phyloP scores from a whole-genome alignment of 106 monocot species.

The Phalaenopsis equestris region DNA sequence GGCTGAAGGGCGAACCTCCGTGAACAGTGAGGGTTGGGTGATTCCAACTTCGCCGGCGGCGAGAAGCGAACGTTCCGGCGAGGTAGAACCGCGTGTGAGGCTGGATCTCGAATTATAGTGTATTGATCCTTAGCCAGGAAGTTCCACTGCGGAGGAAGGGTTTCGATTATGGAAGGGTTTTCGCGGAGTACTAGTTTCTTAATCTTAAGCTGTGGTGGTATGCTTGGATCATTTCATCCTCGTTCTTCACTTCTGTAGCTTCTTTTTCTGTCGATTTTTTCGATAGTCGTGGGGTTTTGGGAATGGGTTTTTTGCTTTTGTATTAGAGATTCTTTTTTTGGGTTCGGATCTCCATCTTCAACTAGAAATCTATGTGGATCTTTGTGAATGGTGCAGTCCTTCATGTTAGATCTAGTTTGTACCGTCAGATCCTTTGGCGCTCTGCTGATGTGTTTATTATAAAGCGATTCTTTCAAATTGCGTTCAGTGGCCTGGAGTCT shows the following conservation, averaged over 20 bases:
- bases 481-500: not conserved
- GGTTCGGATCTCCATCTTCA: not conserved
- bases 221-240: not conserved
- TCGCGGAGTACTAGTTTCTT: not conserved
- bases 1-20: not conserved
- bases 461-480: not conserved
- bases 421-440: not conserved
- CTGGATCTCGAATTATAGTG: not conserved
- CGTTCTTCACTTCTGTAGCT: not conserved
- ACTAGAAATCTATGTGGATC: not conserved
- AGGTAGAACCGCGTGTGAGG: not conserved
- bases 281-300: not conserved
- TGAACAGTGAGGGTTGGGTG: not conserved
- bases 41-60: not conserved
- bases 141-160: not conserved
- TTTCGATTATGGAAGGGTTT: not conserved
- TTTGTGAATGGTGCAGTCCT: not conserved
- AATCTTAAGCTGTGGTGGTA: constrained; percentile 1
- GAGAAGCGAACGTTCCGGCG: not conserved
- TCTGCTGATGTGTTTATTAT: not conserved
- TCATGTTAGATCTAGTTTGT: not conserved
- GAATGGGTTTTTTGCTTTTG: not conserved
- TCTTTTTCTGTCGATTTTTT: not conserved
- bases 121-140: not conserved
- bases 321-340: not conserved